These are phyloP conservation scores for Syzygium jambos DNA, from an alignment of 345 rosid species.

Conservation along the genomic window DNA sequence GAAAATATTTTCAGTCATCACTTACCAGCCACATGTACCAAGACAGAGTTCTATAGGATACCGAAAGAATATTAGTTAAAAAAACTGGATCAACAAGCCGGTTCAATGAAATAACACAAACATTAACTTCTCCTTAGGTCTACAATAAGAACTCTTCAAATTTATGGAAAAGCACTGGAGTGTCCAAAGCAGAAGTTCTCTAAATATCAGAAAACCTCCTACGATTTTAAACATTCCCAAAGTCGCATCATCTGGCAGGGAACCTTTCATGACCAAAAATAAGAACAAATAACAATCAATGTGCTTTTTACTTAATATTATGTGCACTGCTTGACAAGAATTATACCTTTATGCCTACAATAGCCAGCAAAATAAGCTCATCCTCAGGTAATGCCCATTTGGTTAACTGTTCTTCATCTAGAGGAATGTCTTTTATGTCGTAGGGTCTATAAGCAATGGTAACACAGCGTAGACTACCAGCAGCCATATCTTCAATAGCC, in stretches of 20 bases:
- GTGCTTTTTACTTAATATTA: background rate
- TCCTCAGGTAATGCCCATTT: slow-evolving; percentile 81
- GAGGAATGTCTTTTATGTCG: slow-evolving; percentile 61
- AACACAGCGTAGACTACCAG: slow-evolving; percentile 83
- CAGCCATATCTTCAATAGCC: slow-evolving; percentile 83
- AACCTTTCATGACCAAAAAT: background rate
- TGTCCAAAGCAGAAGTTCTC: background rate
- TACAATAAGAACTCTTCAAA: background rate
- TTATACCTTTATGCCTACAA: slow-evolving; percentile 85
- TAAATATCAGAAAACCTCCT: background rate
- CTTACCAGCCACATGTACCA: background rate
- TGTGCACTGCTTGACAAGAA: background rate
- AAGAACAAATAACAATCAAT: background rate
- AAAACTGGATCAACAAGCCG: background rate
- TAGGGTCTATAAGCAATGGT: slow-evolving; percentile 73
- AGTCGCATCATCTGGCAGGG: background rate
- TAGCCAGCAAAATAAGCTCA: slow-evolving; percentile 81
- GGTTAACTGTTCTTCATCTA: slow-evolving; percentile 48
- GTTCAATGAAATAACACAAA: background rate
- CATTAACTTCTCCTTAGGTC: background rate
- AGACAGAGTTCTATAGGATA: background rate
- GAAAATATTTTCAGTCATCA: background rate
- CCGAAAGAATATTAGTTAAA: background rate
- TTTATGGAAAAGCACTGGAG: background rate
- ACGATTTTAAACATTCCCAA: background rate